Evolutionary conservation across 1,139 yeast genomes (phyloP).

Genomic region (Diutina neorugosa): DNA sequence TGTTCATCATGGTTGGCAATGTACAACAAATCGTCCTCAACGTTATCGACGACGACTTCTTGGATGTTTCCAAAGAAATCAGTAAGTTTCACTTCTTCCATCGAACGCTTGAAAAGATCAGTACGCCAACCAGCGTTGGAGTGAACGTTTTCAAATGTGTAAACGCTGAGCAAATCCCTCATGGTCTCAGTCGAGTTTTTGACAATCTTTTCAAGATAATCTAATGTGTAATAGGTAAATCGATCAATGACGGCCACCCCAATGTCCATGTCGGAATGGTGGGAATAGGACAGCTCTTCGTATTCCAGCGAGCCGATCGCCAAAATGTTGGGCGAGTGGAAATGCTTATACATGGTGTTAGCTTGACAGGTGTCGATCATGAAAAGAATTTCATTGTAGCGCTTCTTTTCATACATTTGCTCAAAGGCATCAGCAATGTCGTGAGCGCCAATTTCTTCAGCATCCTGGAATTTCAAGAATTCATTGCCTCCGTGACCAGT

Average conservation of each 20-base stretch:
- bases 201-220: constrained; percentile 71
- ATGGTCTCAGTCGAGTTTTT: constrained; percentile 65
- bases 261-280: constrained; percentile 87
- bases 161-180: constrained; percentile 73
- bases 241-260: constrained; percentile 98
- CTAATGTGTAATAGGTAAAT: constrained; percentile 85
- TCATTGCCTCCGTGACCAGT: constrained; percentile 99
- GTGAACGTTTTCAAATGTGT: constrained; percentile 76
- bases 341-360: constrained; percentile 88
- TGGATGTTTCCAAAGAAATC: constrained; percentile 95
- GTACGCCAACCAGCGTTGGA: constrained; percentile 87
- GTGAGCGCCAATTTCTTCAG: constrained; percentile 91
- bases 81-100: constrained; percentile 64
- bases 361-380: constrained; percentile 99
- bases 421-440: constrained; percentile 96
- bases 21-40: constrained; percentile 32
- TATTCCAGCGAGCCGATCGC: constrained; percentile 89
- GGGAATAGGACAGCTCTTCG: constrained; percentile 89
- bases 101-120: constrained; percentile 59
- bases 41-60: constrained; percentile 56
- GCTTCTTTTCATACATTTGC: constrained; percentile 91
- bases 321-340: constrained; percentile 84
- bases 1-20: constrained; percentile 17
- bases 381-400: constrained; percentile 89
- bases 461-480: constrained; percentile 93